phyloP scores from a whole-genome alignment of 352 stramenopile species.

The Phytophthora pluvialis region DNA sequence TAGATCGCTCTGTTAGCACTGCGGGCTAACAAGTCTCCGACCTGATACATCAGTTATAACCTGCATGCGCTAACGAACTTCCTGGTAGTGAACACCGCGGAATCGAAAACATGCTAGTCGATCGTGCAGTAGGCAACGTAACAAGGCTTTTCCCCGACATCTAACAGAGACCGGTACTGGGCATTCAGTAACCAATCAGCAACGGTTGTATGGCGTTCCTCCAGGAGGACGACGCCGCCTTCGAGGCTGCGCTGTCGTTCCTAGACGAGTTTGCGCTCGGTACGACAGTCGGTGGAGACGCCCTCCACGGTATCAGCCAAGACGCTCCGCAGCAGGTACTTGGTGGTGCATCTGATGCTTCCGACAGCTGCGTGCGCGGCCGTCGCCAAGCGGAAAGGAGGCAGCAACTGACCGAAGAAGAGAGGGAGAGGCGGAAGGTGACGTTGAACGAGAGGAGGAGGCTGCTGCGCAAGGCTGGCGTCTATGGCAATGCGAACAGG shows the following conservation, averaged over 20 bases:
- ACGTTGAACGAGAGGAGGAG: conserved; percentile 28
- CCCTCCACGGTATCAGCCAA: too few relatives aligned
- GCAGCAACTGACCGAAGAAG: conserved; percentile 3
- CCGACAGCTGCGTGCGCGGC: not conserved
- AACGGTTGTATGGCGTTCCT: conserved; percentile 24
- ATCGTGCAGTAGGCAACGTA: too few relatives aligned
- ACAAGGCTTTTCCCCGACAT: too few relatives aligned
- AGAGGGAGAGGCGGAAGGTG: conserved; percentile 10
- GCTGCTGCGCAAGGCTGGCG: conserved; percentile 15
- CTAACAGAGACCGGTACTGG: too few relatives aligned
- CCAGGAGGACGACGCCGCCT: conserved; percentile 24
- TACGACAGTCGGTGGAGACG: not conserved
- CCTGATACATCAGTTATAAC: too few relatives aligned
- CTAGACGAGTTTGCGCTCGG: conserved; percentile 20
- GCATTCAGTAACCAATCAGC: conserved; percentile 2
- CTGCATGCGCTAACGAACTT: too few relatives aligned
- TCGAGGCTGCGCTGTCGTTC: conserved; percentile 31
- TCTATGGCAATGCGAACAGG: conserved; percentile 38
- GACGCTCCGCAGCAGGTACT: not conserved
- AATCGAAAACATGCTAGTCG: too few relatives aligned
- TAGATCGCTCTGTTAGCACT: conserved; percentile 5
- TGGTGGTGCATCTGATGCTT: not conserved
- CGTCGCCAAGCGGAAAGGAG: not conserved
- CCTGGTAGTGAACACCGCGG: too few relatives aligned
- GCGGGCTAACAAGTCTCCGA: too few relatives aligned